phyloP scores from a whole-genome alignment of 1,284 basidiomycete species.

The Schizophyllum commune region DNA sequence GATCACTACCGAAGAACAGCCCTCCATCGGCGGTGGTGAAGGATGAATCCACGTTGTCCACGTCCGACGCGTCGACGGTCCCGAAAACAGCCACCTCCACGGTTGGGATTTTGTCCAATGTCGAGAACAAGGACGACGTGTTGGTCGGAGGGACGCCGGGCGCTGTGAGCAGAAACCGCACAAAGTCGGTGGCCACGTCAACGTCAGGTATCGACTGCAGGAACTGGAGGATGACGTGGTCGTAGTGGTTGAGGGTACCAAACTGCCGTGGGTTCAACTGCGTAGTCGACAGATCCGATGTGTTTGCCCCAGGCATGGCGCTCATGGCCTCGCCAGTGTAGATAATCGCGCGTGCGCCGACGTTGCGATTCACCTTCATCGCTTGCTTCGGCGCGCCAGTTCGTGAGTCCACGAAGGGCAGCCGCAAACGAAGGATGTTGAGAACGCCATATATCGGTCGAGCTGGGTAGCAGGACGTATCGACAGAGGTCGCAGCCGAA shows the following conservation, averaged over 20 bases:
- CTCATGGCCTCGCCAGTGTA: slow-evolving; percentile 44
- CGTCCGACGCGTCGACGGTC: slow-evolving; percentile 37
- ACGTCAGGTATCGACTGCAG: slow-evolving; percentile 44
- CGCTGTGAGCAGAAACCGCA: slow-evolving; percentile 37
- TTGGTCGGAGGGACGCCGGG: slow-evolving; percentile 35
- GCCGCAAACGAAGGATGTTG: slow-evolving; percentile 44
- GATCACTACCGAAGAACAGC: slow-evolving; percentile 53
- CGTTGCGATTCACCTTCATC: slow-evolving; percentile 35
- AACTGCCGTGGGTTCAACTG: slow-evolving; percentile 43
- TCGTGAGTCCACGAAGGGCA: slow-evolving; percentile 44
- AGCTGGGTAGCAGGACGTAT: slow-evolving; percentile 42
- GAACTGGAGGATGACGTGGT: slow-evolving; percentile 52
- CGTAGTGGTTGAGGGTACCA: slow-evolving; percentile 43
- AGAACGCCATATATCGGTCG: slow-evolving; percentile 58
- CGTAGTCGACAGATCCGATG: slow-evolving; percentile 21
- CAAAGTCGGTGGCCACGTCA: slow-evolving; percentile 38
- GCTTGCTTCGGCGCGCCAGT: slow-evolving; percentile 40
- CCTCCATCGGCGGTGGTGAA: slow-evolving; percentile 41
- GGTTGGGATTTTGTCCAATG: slow-evolving; percentile 38
- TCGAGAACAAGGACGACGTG: slow-evolving; percentile 29
- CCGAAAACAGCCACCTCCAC: slow-evolving; percentile 61
- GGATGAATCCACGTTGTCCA: slow-evolving; percentile 40
- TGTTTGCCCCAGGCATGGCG: slow-evolving; percentile 28
- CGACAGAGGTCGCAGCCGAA: slow-evolving; percentile 27
- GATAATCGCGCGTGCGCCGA: slow-evolving; percentile 38